phyloP scores from a whole-genome alignment of 768 basidiomycete genomes.

The Pulveroboletus sp. region DNA sequence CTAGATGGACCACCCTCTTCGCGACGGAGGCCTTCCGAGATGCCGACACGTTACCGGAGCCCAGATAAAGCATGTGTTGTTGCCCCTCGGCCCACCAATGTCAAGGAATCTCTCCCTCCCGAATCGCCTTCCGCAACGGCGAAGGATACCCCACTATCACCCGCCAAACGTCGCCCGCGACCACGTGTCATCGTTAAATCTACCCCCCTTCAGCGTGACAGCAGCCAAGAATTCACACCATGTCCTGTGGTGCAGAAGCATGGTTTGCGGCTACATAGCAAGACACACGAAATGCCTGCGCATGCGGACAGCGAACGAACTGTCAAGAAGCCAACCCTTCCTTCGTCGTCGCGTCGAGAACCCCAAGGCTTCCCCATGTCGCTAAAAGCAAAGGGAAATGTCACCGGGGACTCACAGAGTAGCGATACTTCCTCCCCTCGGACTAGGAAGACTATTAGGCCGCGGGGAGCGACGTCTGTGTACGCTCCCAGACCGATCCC shows the following conservation, averaged over 20 bases:
- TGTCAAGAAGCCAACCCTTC: slow-evolving; percentile 4
- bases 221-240: slow-evolving; percentile 19
- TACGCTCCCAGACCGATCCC: slow-evolving; percentile 5
- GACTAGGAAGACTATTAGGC: slow-evolving; percentile 7
- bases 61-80: not conserved
- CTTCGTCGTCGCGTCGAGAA: slow-evolving; percentile 8
- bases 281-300: slow-evolving; percentile 2
- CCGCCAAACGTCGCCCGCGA: slow-evolving; percentile 9
- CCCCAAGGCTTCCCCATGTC: slow-evolving; percentile 25
- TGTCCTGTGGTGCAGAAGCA: slow-evolving; percentile 2
- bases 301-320: not conserved
- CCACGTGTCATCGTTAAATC: slow-evolving; percentile 9
- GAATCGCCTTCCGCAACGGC: not conserved
- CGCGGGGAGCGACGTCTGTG: slow-evolving; percentile 5
- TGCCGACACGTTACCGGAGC: slow-evolving; percentile 2
- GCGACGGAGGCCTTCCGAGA: not conserved
- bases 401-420: slow-evolving; percentile 9
- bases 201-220: not conserved
- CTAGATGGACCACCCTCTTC: not conserved
- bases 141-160: not conserved
- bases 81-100: not conserved
- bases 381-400: slow-evolving; percentile 20
- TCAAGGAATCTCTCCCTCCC: slow-evolving; percentile 2
- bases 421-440: slow-evolving; percentile 9
- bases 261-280: slow-evolving; percentile 2